Evolutionary conservation across 1,284 basidiomycete genomes (phyloP), one percentile per base, ranked within the genome.

Genomic region (Cystobasidium sp.): DNA sequence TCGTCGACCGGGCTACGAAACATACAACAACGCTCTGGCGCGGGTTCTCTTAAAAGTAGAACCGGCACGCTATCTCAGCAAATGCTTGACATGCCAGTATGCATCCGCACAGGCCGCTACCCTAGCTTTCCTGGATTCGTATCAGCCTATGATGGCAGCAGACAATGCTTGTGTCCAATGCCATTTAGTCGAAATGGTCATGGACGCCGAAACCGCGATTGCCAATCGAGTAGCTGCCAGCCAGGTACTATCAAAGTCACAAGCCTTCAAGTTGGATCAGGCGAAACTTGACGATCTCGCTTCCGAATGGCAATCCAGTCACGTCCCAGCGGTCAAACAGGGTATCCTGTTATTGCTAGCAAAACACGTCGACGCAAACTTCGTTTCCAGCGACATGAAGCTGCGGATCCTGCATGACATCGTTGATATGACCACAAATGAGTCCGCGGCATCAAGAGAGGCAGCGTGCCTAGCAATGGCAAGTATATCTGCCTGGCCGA

Each of bases 271-370:
- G 31, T 14, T 24, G 10, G 43, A 16, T 49, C 12, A 24, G 5
- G 61, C 47, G 24, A 18, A 49, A n/a, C 9, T 22, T 8, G 16
- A 22, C 31, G 24, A 16, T 0, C n/a, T 63, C 7, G 12, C 24
- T 37, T 7, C 20, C 20, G 37, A 47, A 43, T 63, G 47, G n/a
- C 8, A 18, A 47, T 22, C 44, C 0, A 63, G 31, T n/a, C 10
- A 63, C 41, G n/a, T 63, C 10, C 61, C 61, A 31, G 61, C 44
- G 18, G 20, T 63, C 41, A 37, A 44, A 6, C 61, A 63, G 20
- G 61, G 43, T n/a, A 41, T 63, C 6, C 47, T 63, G n/a, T 44
- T 44, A 44, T 43, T 63, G 39, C 61, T 63, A 37, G 56, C 56
- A 22, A 49, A 12, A n/a, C 14, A 12, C n/a, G n/a, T 49, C 56